Conservation (phyloP, 1,284 basidiomycete species). For the Boletus subluridellus region DNA sequence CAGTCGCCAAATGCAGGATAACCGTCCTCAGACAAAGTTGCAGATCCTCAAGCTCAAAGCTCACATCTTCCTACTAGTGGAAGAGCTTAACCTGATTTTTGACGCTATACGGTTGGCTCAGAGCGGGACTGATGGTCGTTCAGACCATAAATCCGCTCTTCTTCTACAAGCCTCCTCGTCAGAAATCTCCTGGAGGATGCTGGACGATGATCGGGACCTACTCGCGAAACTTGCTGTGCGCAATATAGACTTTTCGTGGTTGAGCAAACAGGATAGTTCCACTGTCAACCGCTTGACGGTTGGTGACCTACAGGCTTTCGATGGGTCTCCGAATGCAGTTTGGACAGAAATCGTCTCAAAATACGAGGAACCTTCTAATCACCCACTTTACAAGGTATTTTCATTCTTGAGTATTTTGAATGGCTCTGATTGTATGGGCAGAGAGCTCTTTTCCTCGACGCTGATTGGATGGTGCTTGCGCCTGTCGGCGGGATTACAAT, state of each 20-base stretch:
- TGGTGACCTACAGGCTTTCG: constrained; percentile 81
- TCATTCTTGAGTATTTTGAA: not conserved
- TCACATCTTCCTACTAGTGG: constrained; percentile 71
- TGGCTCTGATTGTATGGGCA: constrained; percentile 30
- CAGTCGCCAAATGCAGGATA: constrained; percentile 38
- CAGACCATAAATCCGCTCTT: constrained; percentile 79
- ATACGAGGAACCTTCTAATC: constrained; percentile 61
- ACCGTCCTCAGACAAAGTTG: constrained; percentile 45
- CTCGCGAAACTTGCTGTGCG: constrained; percentile 85
- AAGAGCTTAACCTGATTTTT: constrained; percentile 85
- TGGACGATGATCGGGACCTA: constrained; percentile 70
- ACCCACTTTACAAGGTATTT: constrained; percentile 64
- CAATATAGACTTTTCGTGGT: constrained; percentile 79
- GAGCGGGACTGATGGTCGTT: constrained; percentile 65
- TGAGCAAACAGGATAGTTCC: constrained; percentile 87
- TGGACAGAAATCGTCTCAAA: constrained; percentile 90
- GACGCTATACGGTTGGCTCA: constrained; percentile 86
- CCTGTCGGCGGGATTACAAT: constrained; percentile 94
- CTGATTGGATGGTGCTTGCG: constrained; percentile 78
- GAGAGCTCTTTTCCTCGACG: constrained; percentile 65
- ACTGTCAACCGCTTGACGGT: constrained; percentile 78
- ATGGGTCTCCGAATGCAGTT: constrained; percentile 78
- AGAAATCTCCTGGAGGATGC: constrained; percentile 93
- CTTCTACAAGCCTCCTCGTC: constrained; percentile 79
- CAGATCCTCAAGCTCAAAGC: constrained; percentile 72